Base-by-base conservation (phyloP, 495 filamentous ascomycete genomes). In the Xylaria nigripes region DNA sequence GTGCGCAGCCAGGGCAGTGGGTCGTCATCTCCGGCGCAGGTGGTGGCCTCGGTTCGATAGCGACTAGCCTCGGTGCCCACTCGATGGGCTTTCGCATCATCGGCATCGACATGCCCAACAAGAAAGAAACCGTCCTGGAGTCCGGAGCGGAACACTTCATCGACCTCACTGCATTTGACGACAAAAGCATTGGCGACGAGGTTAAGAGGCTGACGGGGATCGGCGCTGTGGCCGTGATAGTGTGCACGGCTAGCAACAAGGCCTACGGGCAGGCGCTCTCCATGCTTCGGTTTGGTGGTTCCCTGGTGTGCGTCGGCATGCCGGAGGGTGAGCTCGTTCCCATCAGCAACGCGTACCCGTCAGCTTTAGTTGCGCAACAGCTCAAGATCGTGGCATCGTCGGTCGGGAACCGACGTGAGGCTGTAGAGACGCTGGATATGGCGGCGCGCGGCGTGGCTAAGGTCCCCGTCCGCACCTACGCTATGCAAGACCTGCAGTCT, bases 91-190 rank as follows among this genome's bases (percentile, higher is more conserved):
- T 82, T 16, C 77, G 86, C 18, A 81, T 87, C 24, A 83, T 89
- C 51, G 84, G 82, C 22, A 79, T 89, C 62, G 86, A 89, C 66
- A 71, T 77, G 59, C 79, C 81, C 45, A 75, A 71, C 50, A 88
- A 88, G 62, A 75, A 80, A 53, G 68, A 76, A 2, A 59, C 85
- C n/a, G 77, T 82, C 24, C 73, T 75, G 19, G 72, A 74, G 0
- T 81, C 71, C 30, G 86, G 86, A 1, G 85, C 84, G 2, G 84
- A 88, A 65, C 72, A 78, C 51, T 89, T 88, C 63, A 70, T 89
- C 51, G 84, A 85, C 53, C 66, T 83, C 45, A 81, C 79, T n/a
- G 73, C 80, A 52, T 77, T 76, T 60, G 66, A 64, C 12, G 75
- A 77, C 58, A 68, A 62, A 15, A 72, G 66, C 0, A 68, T 85